These are phyloP conservation scores for Komagataella ulmi DNA, from an alignment of 805 yeast species.

Conservation along the genomic window DNA sequence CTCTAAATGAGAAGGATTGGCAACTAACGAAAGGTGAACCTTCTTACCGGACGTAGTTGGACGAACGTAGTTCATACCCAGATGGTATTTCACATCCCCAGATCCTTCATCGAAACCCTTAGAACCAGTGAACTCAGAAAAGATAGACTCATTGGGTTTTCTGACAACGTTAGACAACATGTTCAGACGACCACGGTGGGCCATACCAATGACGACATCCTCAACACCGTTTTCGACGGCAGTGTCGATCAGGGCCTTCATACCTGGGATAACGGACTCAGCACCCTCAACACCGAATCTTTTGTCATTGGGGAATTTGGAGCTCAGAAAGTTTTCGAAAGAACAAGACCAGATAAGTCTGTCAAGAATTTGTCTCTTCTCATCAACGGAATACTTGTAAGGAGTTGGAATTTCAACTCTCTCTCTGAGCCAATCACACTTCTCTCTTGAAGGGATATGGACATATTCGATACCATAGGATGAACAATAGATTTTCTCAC, in stretches of 20 bases:
- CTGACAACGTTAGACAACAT: constrained; percentile 97
- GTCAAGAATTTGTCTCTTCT: constrained; percentile 92
- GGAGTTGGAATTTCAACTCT: constrained; percentile 89
- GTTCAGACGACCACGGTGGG: constrained; percentile 98
- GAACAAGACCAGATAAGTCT: constrained; percentile 94
- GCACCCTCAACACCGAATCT: constrained; percentile 99
- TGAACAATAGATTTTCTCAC: constrained; percentile 80
- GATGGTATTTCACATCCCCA: constrained; percentile 97
- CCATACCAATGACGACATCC: constrained; percentile 97
- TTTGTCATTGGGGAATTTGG: constrained; percentile 96
- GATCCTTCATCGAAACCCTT: constrained; percentile 89
- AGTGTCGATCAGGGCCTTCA: constrained; percentile 89
- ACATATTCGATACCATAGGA: constrained; percentile 90
- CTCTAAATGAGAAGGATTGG: constrained; percentile 98
- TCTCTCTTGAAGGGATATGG: constrained; percentile 89
- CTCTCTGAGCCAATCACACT: constrained; percentile 98
- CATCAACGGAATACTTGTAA: constrained; percentile 68
- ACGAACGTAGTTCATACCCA: constrained; percentile 98
- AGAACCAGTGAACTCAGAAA: constrained; percentile 90
- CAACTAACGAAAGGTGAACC: constrained; percentile 90
- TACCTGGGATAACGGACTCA: constrained; percentile 92
- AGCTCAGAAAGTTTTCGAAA: constrained; percentile 83
- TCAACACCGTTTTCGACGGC: constrained; percentile 88
- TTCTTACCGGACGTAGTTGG: constrained; percentile 98
- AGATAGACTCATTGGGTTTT: constrained; percentile 96